Base-by-base conservation (phyloP, 2,329 filamentous ascomycete genomes). In the Aurifilum marmelostoma region DNA sequence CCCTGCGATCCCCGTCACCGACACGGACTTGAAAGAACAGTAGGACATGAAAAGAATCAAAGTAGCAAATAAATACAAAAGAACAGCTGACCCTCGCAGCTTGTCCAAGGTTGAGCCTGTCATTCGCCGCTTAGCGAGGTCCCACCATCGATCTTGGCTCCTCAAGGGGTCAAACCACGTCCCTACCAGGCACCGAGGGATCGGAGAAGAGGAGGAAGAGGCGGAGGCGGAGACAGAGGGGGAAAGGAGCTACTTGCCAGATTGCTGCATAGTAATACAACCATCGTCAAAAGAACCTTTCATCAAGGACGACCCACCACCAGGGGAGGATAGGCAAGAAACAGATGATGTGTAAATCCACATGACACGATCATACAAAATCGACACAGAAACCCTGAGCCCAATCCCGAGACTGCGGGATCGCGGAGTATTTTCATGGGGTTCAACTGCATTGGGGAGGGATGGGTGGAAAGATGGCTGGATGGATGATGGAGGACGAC, bases 71-170 rank as follows among this genome's bases (percentile, higher is more conserved):
- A 11, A n/a, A n/a, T n/a, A 21, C 8, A 21, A 18, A 29, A 32
- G 24, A 16, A 18, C 50, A 54, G 50, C 29, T 21, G 34, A 29
- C 54, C 37, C 43, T 47, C 43, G 43, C n/a, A 47, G 56, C 56
- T 37, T 11, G 4, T 37, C 56, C 9, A n/a, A n/a, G 21, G 29
- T n/a, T 11, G 41, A 14, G 43, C 43, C 61, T 50, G 39, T 50
- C 61, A 63, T 63, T 63, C 61, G 61, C 61, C 61, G 47, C 9
- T 32, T 63, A 43, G 61, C 61, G 61, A 63, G 39, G 61, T 47
- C 39, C 61, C 39, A 63, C 61, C 39, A 63, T 41, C 24, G 27
- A 43, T 18, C 4, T n/a, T 63, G 29, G n/a, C 37, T 60, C 50
- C 50, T 18, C 52, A 39, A 37, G 58, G 34, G 34, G 29, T 47